Conservation (phyloP, 345 rosid species). For the Turnera subulata region DNA sequence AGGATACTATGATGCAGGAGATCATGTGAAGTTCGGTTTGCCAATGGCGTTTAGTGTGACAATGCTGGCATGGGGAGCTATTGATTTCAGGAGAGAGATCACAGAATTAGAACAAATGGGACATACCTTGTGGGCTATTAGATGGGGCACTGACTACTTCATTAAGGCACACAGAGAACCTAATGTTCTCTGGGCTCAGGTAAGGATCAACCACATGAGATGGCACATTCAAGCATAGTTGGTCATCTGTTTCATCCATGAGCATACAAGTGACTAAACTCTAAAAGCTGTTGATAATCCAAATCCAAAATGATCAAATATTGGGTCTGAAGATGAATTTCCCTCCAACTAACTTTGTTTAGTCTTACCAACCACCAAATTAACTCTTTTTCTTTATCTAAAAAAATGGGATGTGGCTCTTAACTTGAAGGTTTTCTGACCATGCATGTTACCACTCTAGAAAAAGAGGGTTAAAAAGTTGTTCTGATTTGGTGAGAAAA, state of each 20-base stretch:
- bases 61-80: conserved; percentile 30
- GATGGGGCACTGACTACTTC: conserved; percentile 87
- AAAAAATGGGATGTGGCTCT: too few relatives aligned
- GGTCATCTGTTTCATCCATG: too few relatives aligned
- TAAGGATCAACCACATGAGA: conserved; percentile 5
- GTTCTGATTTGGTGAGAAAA: background rate
- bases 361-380: conserved; percentile 1
- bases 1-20: conserved; percentile 34
- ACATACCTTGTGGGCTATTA: conserved; percentile 51
- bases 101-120: conserved; percentile 12
- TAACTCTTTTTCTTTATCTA: background rate
- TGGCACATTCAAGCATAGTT: background rate
- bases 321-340: background rate
- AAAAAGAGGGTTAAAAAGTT: too few relatives aligned
- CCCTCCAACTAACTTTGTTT: background rate
- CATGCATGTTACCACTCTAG: background rate
- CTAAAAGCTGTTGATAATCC: background rate
- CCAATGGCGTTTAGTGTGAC: conserved; percentile 30
- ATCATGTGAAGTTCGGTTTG: conserved; percentile 29
- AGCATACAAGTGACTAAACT: too few relatives aligned
- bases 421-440: too few relatives aligned
- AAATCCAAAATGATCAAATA: background rate
- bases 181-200: conserved; percentile 77
- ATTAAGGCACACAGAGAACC: conserved; percentile 71
- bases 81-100: conserved; percentile 22